Base-by-base conservation (phyloP, 352 stramenopile genomes). In the Globisporangium emineosum region DNA sequence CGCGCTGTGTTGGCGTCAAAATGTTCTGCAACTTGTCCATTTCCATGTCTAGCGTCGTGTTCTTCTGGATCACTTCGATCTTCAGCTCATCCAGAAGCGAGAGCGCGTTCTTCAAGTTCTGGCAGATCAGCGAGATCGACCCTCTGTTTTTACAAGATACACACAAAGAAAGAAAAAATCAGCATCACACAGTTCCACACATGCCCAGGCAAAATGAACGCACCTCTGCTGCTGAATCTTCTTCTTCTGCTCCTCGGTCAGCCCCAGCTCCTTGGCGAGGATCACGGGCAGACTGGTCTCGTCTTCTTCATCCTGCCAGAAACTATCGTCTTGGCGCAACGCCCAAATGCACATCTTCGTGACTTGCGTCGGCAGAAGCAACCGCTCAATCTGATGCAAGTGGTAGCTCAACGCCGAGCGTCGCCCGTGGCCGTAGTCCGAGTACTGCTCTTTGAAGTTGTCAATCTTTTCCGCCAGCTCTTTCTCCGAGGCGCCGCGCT, bases 21-120 rank as follows among this genome's bases (percentile, higher is more conserved):
- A 98, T 98, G 70, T 94, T 93, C 64, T 97, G 89, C 12, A 98
- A 76, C 71, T 96, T 90, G 63, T 97, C 84, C 85, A 98, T 98
- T 71, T 98, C 90, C 61, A 88, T 88, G 74, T 97, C 92, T 64
- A 98, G 77, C 57, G 93, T 94, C 58, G 93, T 86, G 72, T 97
- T 97, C 69, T 97, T 97, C 67, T 96, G 84, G 15, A 78, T 87
- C 42, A 98, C 82, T 55, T 96, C 79, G 4, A 69, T 79, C 72
- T 96, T 89, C 51, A 98, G 78, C 67, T 98, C 87, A 57, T 88
- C 75, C 21, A 98, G 73, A n/a, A 98, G 71, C 5, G 70, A 77
- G 65, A 98, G 72, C 5, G 90, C 88, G 54, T 84, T 85, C 62
- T 95, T 90, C 12, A 98, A 79, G 68, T 96, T 94, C 62, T 96